Evolutionary conservation across 768 basidiomycete species (phyloP).

Genomic region (Agaricus subrufescens): DNA sequence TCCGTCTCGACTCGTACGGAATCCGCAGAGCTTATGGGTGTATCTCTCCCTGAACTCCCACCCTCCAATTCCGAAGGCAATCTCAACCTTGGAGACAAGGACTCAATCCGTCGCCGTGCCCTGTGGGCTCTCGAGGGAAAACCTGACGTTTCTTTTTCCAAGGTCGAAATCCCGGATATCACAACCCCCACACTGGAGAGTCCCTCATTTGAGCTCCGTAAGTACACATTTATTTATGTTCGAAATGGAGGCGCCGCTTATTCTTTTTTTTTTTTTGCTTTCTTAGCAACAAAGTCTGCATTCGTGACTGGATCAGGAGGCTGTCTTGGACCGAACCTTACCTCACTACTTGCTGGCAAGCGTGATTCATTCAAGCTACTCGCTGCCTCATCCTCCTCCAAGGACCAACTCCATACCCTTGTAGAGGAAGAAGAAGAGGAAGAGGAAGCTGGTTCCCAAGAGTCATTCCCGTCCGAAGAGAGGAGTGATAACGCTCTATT

Average conservation of each 20-base stretch:
- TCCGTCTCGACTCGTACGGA: constrained; percentile 88
- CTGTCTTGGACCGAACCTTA: constrained; percentile 14
- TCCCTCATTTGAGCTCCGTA: constrained; percentile 62
- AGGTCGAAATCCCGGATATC: constrained; percentile 83
- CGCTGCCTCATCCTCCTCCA: constrained; percentile 53
- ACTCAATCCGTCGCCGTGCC: constrained; percentile 77
- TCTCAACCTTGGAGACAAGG: constrained; percentile 64
- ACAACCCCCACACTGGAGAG: constrained; percentile 53
- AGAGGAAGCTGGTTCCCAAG: constrained; percentile 43
- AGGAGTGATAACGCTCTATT: constrained; percentile 11
- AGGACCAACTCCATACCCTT: constrained; percentile 75
- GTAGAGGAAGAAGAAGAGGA: constrained; percentile 89
- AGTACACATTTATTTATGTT: constrained; percentile 25
- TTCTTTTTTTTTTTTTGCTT: constrained; percentile 7
- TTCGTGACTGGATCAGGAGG: constrained; percentile 35
- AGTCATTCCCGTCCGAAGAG: constrained; percentile 11
- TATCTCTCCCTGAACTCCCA: constrained; percentile 64
- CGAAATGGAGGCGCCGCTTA: constrained; percentile 1
- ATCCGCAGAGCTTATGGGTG: constrained; percentile 89
- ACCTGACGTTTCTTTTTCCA: constrained; percentile 61
- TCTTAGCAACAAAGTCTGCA: constrained; percentile 56
- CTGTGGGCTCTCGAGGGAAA: constrained; percentile 88
- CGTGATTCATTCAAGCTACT: constrained; percentile 82
- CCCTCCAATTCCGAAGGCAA: constrained; percentile 59
- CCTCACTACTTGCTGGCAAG: constrained; percentile 48